These are phyloP conservation scores for Plasmodium knowlesi DNA, from an alignment of 169 alveolate species.

Conservation along the genomic window DNA sequence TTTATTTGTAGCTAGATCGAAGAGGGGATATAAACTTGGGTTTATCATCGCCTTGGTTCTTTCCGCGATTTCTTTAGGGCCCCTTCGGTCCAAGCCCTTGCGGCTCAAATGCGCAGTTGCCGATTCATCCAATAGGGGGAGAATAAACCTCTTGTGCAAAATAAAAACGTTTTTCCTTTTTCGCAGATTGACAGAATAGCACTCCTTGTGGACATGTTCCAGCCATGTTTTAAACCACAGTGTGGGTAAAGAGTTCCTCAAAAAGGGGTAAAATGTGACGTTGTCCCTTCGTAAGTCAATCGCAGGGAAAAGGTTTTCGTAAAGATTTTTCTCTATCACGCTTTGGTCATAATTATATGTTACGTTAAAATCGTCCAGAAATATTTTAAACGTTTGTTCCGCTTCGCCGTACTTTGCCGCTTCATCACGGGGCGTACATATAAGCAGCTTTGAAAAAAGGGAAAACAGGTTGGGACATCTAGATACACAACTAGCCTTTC, in stretches of 20 bases:
- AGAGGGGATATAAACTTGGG: neutral
- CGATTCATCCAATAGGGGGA: neutral
- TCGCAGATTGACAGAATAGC: neutral
- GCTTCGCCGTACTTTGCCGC: neutral
- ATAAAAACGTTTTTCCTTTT: slow-evolving; percentile 21
- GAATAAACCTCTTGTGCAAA: slow-evolving; percentile 39
- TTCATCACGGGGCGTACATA: neutral
- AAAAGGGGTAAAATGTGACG: slow-evolving; percentile 33
- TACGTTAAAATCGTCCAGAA: slow-evolving; percentile 42
- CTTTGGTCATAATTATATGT: slow-evolving; percentile 35
- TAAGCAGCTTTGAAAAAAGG: neutral
- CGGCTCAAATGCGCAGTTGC: neutral
- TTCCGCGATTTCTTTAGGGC: neutral
- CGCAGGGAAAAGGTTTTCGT: slow-evolving; percentile 42
- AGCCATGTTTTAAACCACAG: slow-evolving; percentile 44
- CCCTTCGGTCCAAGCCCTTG: neutral
- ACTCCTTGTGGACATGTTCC: slow-evolving; percentile 25
- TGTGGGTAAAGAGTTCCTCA: slow-evolving; percentile 1
- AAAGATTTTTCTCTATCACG: slow-evolving; percentile 58
- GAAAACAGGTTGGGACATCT: neutral
- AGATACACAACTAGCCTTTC: neutral
- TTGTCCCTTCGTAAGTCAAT: neutral
- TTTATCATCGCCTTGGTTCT: neutral
- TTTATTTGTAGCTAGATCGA: neutral
- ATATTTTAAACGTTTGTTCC: slow-evolving; percentile 31